A percentile compares a stretch with the other conserved stretches of the same genome.
These are phyloP conservation scores for Jacaranda mimosifolia DNA, from an alignment of 257 asterid genomes.

Conservation along the genomic window DNA sequence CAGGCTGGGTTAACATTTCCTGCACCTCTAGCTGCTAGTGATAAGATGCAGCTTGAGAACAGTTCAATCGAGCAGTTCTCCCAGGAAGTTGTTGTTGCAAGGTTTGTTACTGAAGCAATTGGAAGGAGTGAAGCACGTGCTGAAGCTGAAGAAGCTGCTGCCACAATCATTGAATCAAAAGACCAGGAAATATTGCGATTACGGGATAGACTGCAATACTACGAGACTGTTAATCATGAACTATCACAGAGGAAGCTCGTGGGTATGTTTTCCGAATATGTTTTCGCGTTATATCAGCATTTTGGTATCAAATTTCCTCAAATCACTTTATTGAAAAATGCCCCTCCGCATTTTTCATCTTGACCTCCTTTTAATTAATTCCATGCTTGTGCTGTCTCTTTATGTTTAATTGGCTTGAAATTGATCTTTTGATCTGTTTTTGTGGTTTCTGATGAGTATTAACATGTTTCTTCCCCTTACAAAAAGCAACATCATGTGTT, in stretches of 20 bases:
- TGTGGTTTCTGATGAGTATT: neutral
- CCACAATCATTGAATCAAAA: slow-evolving; percentile 62
- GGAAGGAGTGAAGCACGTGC: slow-evolving; percentile 65
- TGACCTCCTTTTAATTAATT: neutral
- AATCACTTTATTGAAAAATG: neutral
- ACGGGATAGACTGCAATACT: slow-evolving; percentile 79
- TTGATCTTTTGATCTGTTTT: neutral
- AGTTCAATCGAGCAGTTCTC: slow-evolving; percentile 47
- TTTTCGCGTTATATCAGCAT: neutral
- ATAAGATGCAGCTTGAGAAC: slow-evolving; percentile 35
- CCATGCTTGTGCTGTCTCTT: neutral
- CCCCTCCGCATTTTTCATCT: neutral
- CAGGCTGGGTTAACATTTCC: slow-evolving; percentile 75
- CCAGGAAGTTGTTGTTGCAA: slow-evolving; percentile 59
- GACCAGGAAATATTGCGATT: slow-evolving; percentile 80
- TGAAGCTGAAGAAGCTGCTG: slow-evolving; percentile 76
- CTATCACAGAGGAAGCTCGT: slow-evolving; percentile 92
- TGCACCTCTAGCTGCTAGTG: slow-evolving; percentile 45
- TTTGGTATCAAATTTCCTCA: neutral
- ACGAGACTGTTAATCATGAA: slow-evolving; percentile 86
- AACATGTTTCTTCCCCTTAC: neutral
- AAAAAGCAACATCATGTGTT: neutral
- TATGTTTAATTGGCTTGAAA: neutral
- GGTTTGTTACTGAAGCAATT: slow-evolving; percentile 67
- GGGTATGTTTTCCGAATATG: slow-evolving; percentile 56